Conservation (phyloP, 768 basidiomycete species). For the Heimioporus sp. region DNA sequence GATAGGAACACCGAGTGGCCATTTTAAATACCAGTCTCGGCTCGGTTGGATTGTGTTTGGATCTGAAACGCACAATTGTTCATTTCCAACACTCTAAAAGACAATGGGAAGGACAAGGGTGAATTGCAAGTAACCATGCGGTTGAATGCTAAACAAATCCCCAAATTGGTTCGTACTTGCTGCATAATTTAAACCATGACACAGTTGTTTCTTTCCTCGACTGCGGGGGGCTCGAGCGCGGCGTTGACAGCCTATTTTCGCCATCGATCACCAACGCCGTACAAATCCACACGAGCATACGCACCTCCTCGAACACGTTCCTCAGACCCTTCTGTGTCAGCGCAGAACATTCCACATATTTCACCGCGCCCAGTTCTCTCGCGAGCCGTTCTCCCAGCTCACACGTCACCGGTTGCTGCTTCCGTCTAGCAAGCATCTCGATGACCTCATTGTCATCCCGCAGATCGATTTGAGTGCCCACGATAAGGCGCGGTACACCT, state of each 20-base stretch:
- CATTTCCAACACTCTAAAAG: too few species aligned
- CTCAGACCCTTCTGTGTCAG: conserved; percentile 98
- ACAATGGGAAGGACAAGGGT: too few species aligned
- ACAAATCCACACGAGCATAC: conserved; percentile 26
- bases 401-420: conserved; percentile 85
- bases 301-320: conserved; percentile 99
- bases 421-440: conserved; percentile 95
- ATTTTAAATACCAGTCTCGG: conserved; percentile 2
- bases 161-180: too few species aligned
- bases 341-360: conserved; percentile 99
- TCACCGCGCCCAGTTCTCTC: conserved; percentile 96
- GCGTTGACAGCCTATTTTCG: conserved; percentile 83
- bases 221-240: conserved; percentile 93
- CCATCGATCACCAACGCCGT: conserved; percentile 3
- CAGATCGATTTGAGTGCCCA: conserved; percentile 97
- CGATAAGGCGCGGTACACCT: conserved; percentile 97
- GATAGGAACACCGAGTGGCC: conserved; percentile 32
- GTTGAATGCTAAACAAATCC: too few species aligned
- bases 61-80: too few species aligned
- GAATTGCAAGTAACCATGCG: too few species aligned
- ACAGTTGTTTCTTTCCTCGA: conserved; percentile 79
- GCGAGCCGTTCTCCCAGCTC: conserved; percentile 94
- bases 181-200: conserved; percentile 64
- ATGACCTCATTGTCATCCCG: conserved; percentile 90
- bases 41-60: background rate